Evolutionary conservation across 305 asterid species (phyloP).

Genomic region (Fraxinus xanthoxyloides): DNA sequence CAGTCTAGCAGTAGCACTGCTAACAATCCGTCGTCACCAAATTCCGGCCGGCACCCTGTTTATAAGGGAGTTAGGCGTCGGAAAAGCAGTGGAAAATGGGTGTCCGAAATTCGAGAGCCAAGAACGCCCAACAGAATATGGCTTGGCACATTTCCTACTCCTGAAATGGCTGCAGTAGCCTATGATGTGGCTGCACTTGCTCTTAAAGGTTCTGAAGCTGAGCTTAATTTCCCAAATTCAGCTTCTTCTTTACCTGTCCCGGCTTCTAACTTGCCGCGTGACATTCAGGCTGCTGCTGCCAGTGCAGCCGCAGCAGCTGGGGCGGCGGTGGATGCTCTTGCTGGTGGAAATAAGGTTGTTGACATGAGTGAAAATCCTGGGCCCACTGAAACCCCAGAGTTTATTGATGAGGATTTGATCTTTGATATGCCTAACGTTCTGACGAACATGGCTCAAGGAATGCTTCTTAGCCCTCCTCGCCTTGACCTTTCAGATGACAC

Average conservation of each 20-base stretch:
- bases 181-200: conserved; percentile 80
- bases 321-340: conserved; percentile 31
- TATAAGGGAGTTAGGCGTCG: conserved; percentile 65
- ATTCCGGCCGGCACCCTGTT: conserved; percentile 38
- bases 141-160: conserved; percentile 73
- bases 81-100: conserved; percentile 71
- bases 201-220: conserved; percentile 51
- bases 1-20: conserved; percentile 5
- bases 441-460: conserved; percentile 42
- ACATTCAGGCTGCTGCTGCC: conserved; percentile 42
- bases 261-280: conserved; percentile 42
- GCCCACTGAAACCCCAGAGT: conserved; percentile 7
- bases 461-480: conserved; percentile 52
- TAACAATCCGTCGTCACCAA: neutral
- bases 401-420: conserved; percentile 48
- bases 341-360: neutral
- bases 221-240: conserved; percentile 57
- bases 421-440: conserved; percentile 56
- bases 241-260: conserved; percentile 60
- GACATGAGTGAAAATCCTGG: neutral
- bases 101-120: conserved; percentile 81
- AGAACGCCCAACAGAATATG: conserved; percentile 64
- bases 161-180: conserved; percentile 76
- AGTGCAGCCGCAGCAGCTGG: conserved; percentile 41
- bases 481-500: conserved; percentile 18